Evolutionary conservation across 23 red algal species (phyloP).

Genomic region (Agarophyton chilense): DNA sequence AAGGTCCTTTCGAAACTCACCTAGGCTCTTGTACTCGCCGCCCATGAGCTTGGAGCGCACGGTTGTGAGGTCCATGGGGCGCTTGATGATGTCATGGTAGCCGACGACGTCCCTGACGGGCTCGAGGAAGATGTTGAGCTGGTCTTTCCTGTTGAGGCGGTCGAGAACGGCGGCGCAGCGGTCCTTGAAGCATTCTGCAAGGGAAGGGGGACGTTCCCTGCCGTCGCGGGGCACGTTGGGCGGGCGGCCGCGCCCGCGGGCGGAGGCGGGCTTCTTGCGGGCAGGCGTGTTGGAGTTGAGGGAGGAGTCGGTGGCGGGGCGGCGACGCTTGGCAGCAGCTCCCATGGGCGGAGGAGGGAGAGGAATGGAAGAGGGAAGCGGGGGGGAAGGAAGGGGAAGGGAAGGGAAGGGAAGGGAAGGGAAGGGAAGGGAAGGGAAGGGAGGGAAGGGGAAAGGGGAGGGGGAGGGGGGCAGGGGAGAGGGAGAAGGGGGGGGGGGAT

Average conservation of each 20-base stretch:
- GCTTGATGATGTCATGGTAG: constrained; percentile 72
- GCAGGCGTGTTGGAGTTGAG: constrained; percentile 59
- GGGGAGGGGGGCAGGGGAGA: background rate
- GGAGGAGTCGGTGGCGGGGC: constrained; percentile 55
- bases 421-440: too few species aligned
- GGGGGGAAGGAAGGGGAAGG: background rate
- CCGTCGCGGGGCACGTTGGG: constrained; percentile 63
- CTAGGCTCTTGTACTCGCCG: constrained; percentile 61
- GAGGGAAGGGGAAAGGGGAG: background rate
- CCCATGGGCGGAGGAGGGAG: constrained; percentile 37
- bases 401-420: background rate
- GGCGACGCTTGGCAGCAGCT: constrained; percentile 62
- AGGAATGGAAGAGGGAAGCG: background rate
- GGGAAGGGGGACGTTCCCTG: constrained; percentile 53
- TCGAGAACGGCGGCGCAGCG: constrained; percentile 72
- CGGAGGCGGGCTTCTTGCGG: constrained; percentile 43
- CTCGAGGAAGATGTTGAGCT: constrained; percentile 67
- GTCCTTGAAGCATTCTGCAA: constrained; percentile 53
- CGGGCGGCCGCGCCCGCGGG: constrained; percentile 57
- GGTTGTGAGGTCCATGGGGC: constrained; percentile 79
- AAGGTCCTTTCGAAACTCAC: constrained; percentile 73
- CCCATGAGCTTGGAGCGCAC: constrained; percentile 71
- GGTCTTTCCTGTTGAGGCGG: constrained; percentile 73
- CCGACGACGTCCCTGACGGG: constrained; percentile 72
- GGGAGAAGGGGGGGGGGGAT: background rate